Evolutionary conservation across 2,329 filamentous ascomycete species (phyloP).

Genomic region (Hypocreales sp.): DNA sequence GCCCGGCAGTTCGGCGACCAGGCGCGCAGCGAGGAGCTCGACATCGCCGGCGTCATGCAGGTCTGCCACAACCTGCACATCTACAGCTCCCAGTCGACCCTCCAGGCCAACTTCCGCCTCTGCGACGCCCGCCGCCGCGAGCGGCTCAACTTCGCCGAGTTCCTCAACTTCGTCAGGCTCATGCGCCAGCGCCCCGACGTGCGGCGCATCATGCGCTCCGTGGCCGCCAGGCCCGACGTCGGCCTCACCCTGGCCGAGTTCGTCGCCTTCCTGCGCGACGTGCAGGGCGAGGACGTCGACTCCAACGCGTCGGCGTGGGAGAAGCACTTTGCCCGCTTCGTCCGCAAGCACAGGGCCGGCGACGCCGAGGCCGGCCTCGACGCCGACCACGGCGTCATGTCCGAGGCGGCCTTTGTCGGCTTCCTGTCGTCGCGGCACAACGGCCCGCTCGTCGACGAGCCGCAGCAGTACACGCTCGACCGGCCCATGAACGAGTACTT

Average conservation of each 20-base stretch:
- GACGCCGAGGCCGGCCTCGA: constrained; percentile 25
- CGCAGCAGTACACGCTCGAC: constrained; percentile 51
- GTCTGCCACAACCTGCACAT: constrained; percentile 87
- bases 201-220: constrained; percentile 50
- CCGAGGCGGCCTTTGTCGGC: constrained; percentile 59
- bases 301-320: constrained; percentile 53
- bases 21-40: constrained; percentile 41
- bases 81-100: constrained; percentile 62
- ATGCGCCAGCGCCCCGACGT: constrained; percentile 80
- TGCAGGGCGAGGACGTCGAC: constrained; percentile 64
- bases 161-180: constrained; percentile 66
- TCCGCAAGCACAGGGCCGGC: constrained; percentile 39
- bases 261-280: constrained; percentile 53
- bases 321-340: constrained; percentile 53
- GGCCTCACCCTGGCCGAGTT: constrained; percentile 64
- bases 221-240: constrained; percentile 39
- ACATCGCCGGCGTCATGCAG: constrained; percentile 63
- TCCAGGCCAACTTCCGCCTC: constrained; percentile 58
- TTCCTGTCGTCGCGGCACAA: constrained; percentile 67
- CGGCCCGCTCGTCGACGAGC: constrained; percentile 44
- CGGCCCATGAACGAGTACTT: constrained; percentile 92
- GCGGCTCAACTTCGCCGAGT: constrained; percentile 62
- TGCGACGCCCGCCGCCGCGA: constrained; percentile 52
- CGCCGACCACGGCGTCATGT: constrained; percentile 45
- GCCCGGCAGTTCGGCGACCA: constrained; percentile 44